phyloP scores from a whole-genome alignment of 1,139 yeast species.

The Geotrichum fermentans region DNA sequence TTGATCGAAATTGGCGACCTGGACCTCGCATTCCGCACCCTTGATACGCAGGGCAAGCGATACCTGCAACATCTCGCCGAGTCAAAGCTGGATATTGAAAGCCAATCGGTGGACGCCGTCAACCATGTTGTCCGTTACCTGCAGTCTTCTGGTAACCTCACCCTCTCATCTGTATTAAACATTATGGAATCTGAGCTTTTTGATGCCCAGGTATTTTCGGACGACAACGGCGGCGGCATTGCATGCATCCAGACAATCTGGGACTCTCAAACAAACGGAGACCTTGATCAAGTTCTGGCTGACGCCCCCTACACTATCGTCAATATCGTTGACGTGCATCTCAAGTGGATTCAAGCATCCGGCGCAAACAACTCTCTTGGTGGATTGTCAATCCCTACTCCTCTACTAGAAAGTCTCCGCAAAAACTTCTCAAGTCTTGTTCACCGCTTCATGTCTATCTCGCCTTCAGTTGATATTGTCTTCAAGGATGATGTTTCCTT shows the following conservation, averaged over 20 bases:
- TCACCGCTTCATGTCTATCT: conserved; percentile 19
- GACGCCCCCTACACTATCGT: conserved; percentile 18
- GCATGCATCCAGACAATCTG: conserved; percentile 25
- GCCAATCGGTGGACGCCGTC: conserved; percentile 23
- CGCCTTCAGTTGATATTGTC: conserved; percentile 8
- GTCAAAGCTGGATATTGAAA: background rate
- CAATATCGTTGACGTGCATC: conserved; percentile 27
- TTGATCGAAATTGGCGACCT: conserved; percentile 25
- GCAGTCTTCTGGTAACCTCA: conserved; percentile 17
- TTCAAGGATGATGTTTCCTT: conserved; percentile 10
- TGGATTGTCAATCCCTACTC: conserved; percentile 27
- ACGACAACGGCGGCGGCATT: conserved; percentile 23
- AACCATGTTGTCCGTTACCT: conserved; percentile 20
- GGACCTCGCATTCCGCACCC: conserved; percentile 26
- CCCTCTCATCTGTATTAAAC: conserved; percentile 20
- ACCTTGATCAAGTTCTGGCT: conserved; percentile 1
- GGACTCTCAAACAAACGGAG: conserved; percentile 17
- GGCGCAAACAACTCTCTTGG: conserved; percentile 25
- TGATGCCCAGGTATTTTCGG: conserved; percentile 25
- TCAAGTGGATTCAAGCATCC: conserved; percentile 28
- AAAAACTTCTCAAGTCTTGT: conserved; percentile 24
- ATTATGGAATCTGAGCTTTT: conserved; percentile 27
- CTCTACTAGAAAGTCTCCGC: conserved; percentile 21
- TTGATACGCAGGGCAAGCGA: conserved; percentile 24
- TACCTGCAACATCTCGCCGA: conserved; percentile 10